Evolutionary conservation across 2,329 filamentous ascomycete species (phyloP).

Genomic region (Beauveria bassiana): DNA sequence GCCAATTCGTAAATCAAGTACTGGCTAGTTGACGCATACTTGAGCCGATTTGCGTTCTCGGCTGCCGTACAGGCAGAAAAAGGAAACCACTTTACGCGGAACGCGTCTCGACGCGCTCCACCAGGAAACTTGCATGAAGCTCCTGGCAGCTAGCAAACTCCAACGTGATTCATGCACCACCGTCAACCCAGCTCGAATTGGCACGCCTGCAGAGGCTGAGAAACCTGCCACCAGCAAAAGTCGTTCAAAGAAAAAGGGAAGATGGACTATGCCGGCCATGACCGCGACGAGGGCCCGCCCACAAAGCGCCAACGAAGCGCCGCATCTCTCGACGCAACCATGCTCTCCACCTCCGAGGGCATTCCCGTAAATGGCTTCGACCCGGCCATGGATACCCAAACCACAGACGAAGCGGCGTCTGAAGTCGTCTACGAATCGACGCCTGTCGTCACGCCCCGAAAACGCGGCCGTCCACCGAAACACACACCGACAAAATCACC

Average conservation of each 20-base stretch:
- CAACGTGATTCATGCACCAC: neutral
- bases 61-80: neutral
- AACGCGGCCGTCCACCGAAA: slow-evolving; percentile 26
- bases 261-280: neutral
- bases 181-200: neutral
- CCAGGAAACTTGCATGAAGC: neutral
- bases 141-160: neutral
- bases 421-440: slow-evolving; percentile 10
- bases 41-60: too few species aligned
- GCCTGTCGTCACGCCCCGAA: slow-evolving; percentile 26
- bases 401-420: neutral
- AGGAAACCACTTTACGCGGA: slow-evolving; percentile 5
- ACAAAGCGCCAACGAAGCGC: slow-evolving; percentile 8
- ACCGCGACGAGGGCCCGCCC: slow-evolving; percentile 4
- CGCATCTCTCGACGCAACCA: neutral
- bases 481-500: slow-evolving; percentile 19
- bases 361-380: neutral
- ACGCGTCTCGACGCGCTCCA: slow-evolving; percentile 4
- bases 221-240: neutral
- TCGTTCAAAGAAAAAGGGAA: neutral
- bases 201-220: neutral
- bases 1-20: too few species aligned
- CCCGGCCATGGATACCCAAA: neutral
- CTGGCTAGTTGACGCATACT: too few species aligned
- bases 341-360: neutral